Evolutionary conservation across 2,329 filamentous ascomycete species (phyloP), one percentile per base, ranked within the genome.

Genomic region (Coniochaeta sp.): DNA sequence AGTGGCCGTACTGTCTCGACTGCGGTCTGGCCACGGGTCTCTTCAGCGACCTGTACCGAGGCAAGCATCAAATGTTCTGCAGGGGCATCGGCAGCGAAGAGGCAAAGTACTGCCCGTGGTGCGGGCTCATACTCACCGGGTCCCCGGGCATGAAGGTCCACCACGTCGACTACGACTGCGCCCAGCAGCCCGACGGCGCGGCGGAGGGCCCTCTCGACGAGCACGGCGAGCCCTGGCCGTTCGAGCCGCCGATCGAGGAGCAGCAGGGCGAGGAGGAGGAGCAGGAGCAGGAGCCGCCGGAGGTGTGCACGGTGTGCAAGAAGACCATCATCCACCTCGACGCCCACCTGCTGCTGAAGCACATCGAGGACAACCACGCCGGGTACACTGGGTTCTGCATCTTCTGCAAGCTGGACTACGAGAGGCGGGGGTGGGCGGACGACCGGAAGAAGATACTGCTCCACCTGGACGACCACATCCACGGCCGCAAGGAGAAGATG

Each of bases 61-160:
- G n/a, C 5, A 61, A 47, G 58, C 65, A 67, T 44, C 31, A n/a
- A 0, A 31, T 33, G 5, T 58, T 59, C 22, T 66, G 65, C 56
- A 52, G 57, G n/a, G 60, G 56, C 26, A 26, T 58, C 12, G 57
- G 58, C 12, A 26, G 40, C 17, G 59, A 62, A 26, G 54, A 43
- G 17, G 62, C 38, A 17, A 56, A 52, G 59, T 57, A 40, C n/a
- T 66, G 63, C 17, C 61, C 63, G 11, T 64, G 64, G 65, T 63
- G 64, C 54, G 57, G 60, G 16, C 2, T 60, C 19, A 40, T 17
- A 12, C n/a, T 36, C n/a, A 24, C 4, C n/a, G 9, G 26, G 33
- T 12, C 17, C n/a, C 58, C 47, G 22, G n/a, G 3, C 40, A 31
- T 50, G 44, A n/a, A 52, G 43, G 4, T 54, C 17, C 33, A 31